Base-by-base conservation (phyloP, 2,329 filamentous ascomycete species). In the Neofusicoccum parvum region DNA sequence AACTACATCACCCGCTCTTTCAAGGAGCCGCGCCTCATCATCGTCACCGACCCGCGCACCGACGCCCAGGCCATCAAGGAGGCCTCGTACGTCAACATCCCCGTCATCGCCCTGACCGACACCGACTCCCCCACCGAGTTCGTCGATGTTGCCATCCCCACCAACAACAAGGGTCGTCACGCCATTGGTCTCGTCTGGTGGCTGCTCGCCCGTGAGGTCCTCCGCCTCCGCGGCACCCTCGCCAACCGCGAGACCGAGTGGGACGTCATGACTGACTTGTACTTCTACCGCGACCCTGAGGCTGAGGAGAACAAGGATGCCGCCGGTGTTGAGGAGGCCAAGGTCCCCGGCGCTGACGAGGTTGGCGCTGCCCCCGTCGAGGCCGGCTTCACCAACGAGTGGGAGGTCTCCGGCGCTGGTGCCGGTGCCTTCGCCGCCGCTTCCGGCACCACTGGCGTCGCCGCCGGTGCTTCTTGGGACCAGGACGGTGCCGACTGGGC, bases 1-100 rank as follows among this genome's bases (percentile, higher is more conserved):
- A 99, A 99, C 90, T 99, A 99, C 91, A 99, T 99, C 91, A 99
- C 96, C 84, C 94, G 95, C 80, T 98, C 95, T 72, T 99, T 99
- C 93, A 97, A 97, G 90, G 95, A 99, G 88, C 95, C 95, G 80
- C 96, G 96, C 83, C 88, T 99, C 80, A 98, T 99, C 85, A 90
- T 99, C 82, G 95, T 99, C 79, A 99, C 95, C 85, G 95, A 99
- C 84, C 95, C 95, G 78, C 94, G 96, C 85, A 99, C 96, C 87
- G 95, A 99, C 79, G 92, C 95, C 81, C 95, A 99, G 90, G 95
- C 95, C 80, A 99, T 99, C 90, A 98, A 97, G 91, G 95, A 99
- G 88, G 95, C 96, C 81, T 95, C 91, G 80, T 99, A 99, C 86
- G 95, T 99, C 87, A 99, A 99, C 90, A 98, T 99, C 82, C 95